Evolutionary conservation across 2,329 filamentous ascomycete genomes (phyloP).

Genomic region (Emydomyces testavorans): DNA sequence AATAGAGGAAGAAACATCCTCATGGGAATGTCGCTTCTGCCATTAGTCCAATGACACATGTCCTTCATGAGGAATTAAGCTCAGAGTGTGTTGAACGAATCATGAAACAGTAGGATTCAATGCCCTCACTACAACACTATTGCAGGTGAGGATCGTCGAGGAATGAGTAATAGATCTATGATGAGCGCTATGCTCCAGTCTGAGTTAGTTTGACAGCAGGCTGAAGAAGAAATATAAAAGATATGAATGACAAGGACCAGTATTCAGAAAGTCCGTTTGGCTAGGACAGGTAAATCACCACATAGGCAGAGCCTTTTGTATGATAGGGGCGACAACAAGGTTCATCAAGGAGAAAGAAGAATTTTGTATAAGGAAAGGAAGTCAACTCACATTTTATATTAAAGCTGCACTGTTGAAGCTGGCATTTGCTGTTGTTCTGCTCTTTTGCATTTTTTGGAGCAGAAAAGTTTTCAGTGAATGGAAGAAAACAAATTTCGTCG

Average conservation of each 20-base stretch:
- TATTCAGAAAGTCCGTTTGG: conserved; percentile 50
- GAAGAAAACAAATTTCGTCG: neutral
- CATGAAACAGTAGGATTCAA: no score
- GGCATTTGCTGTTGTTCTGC: neutral
- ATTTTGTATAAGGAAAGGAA: conserved; percentile 12
- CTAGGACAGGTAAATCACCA: conserved; percentile 52
- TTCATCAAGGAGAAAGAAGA: conserved; percentile 41
- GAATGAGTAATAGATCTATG: no score
- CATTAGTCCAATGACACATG: no score
- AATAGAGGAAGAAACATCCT: neutral
- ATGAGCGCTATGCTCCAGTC: no score
- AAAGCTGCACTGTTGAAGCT: neutral
- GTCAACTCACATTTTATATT: conserved; percentile 21
- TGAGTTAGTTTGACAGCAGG: neutral
- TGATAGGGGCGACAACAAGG: conserved; percentile 53
- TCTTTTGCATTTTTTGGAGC: neutral
- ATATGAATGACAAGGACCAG: neutral
- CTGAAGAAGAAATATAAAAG: neutral
- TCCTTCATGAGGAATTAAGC: no score
- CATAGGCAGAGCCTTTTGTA: conserved; percentile 28
- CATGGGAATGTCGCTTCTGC: no score
- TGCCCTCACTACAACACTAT: no score
- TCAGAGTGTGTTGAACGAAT: no score
- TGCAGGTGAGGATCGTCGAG: no score
- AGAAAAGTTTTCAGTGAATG: neutral